Base-by-base conservation (phyloP, 345 rosid genomes). In the Passiflora organensis region DNA sequence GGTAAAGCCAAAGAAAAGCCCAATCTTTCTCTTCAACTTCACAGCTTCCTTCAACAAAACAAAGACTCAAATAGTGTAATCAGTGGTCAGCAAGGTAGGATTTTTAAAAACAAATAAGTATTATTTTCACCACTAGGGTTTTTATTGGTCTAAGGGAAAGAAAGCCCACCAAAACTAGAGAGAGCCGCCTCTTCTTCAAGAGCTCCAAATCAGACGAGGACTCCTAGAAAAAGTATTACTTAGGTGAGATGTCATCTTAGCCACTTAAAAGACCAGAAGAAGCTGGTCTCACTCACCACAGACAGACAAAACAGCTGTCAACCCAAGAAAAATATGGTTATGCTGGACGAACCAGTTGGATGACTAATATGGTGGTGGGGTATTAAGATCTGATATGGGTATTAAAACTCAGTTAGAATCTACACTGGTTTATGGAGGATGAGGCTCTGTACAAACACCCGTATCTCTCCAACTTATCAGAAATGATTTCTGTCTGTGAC, bases 101-200 rank as follows among this genome's bases (percentile, higher is more conserved):
- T 62, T 43, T 45, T 71, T 57, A 54, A 47, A 48, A 53, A 53
- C 15, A 32, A 42, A 54, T n/a, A 38, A 37, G 16, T 11, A 6
- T 28, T 6, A 18, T 12, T 22, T 21, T 43, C 18, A 56, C 41
- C 32, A 17, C 14, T 48, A 18, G 69, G 70, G 76, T 44, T 71
- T 70, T 63, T 58, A 63, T 70, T 49, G 67, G 75, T 58, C 51
- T n/a, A n/a, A n/a, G n/a, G n/a, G 16, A 38, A 43, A 62, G 53
- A 63, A 60, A 72, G 77, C 76, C 84, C 82, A 77, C 82, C 84
- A 67, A 77, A 73, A 78, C 77, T 65, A 12, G 23, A 42, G 79
- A 70, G 81, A 79, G 76, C 82, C 78, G 64, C 58, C 70, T 47
- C 9, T 6, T 5, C 13, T n/a, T n/a, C 1, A 8, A n/a, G 53